Evolutionary conservation across 2,329 filamentous ascomycete genomes (phyloP), one percentile per base, ranked within the genome.

Genomic region (Hansfordia pulvinata): DNA sequence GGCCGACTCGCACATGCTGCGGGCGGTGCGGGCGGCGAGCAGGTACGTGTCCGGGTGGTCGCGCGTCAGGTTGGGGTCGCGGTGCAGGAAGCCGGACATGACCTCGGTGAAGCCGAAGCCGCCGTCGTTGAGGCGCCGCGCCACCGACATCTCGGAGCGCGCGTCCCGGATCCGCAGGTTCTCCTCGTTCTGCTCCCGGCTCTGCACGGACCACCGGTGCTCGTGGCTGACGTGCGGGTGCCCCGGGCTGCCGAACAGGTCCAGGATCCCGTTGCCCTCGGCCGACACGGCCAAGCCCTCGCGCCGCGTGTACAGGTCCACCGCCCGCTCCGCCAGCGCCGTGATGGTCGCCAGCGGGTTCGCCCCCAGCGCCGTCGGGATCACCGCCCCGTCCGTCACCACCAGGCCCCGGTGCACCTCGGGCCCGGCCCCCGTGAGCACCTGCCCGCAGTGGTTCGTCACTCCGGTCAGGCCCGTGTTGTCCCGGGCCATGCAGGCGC

Each of bases 291-390:
- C 33, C 8, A 73, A 51, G 0, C 40, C 38, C 6, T 53, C 40
- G 7, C 50, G 48, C 27, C 49, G 35, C 3, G 61, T 56, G 26
- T 65, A 64, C 5, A 57, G 43, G 27, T 69, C 63, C 6, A 78
- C 60, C 0, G 67, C 66, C 8, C 76, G 57, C 47, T 80, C 76
- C 0, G 76, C 73, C 12, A 82, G 58, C 3, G 76, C 75, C 1
- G 73, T 65, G 35, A 80, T 80, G 2, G 75, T 81, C 2, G 75
- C 76, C 27, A 77, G 63, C 0, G 76, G 75, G 39, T 81, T 81
- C 3, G 72, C 69, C 10, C 73, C 64, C 3, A 80, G 53, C 1
- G 75, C 64, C 6, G 64, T 62, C 0, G 76, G 75, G 10, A 81
- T 62, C 1, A 70, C 50, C 3, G 74, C 58, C 7, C 54, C 73